These are phyloP conservation scores for Stephania cephalantha DNA, from an alignment of 164 flowering plant species.

Conservation along the genomic window DNA sequence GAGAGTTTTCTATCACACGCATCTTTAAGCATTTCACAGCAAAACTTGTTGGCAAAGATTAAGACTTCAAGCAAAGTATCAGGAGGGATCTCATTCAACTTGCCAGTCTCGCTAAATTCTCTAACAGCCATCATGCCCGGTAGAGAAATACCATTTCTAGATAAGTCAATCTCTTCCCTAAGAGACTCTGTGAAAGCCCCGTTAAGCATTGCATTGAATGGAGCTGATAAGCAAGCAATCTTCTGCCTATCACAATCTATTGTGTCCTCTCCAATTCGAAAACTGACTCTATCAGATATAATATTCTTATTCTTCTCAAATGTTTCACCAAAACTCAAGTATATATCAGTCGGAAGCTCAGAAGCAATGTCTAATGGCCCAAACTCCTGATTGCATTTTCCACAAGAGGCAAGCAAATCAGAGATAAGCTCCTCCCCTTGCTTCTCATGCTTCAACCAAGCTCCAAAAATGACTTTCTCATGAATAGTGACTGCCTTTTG, in stretches of 20 bases:
- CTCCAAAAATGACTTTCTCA: constrained; percentile 78
- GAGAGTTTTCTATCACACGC: constrained; percentile 89
- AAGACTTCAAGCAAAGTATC: constrained; percentile 69
- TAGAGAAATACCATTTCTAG: constrained; percentile 69
- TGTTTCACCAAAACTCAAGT: constrained; percentile 16
- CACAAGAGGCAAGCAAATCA: constrained; percentile 74
- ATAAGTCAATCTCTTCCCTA: constrained; percentile 66
- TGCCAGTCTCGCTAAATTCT: constrained; percentile 59
- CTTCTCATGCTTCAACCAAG: constrained; percentile 94
- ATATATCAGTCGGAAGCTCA: constrained; percentile 31
- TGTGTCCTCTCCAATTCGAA: constrained; percentile 58
- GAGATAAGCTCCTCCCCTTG: constrained; percentile 74
- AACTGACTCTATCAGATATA: constrained; percentile 34
- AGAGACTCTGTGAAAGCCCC: constrained; percentile 80
- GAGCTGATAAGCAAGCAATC: constrained; percentile 68
- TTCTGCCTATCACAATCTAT: constrained; percentile 70
- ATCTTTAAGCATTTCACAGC: constrained; percentile 87
- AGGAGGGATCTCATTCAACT: constrained; percentile 46
- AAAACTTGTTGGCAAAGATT: constrained; percentile 77
- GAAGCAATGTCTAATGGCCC: constrained; percentile 60
- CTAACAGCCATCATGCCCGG: constrained; percentile 57
- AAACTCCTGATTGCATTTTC: constrained; percentile 62
- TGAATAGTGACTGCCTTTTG: constrained; percentile 56
- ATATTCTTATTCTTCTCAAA: constrained; percentile 17
- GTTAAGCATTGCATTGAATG: constrained; percentile 90